Evolutionary conservation across 2,329 filamentous ascomycete genomes (phyloP), one percentile per base, ranked within the genome.

Genomic region (Tolypocladium guangdongense): DNA sequence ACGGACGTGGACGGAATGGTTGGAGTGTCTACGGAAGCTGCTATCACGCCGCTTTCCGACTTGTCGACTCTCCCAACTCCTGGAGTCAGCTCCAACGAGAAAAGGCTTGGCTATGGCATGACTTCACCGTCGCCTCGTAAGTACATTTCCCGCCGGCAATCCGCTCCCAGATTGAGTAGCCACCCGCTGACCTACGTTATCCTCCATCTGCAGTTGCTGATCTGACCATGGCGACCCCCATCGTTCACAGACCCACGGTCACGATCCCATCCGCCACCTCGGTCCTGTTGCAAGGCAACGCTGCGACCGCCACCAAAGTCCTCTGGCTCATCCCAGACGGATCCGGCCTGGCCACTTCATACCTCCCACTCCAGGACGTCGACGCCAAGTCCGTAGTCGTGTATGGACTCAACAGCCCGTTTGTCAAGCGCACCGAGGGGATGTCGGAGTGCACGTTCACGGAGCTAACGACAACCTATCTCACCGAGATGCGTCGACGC

Each of bases 241-340:
- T 50, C 22, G 24, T 22, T 6, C 35, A 43, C 5, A 38, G 27
- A 11, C 60, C 60, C 4, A 54, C 58, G 18, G 60, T 59, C 16
- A 60, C 57, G n/a, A 46, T 7, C 4, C 22, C 33, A 7, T 5
- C 33, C 1, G 33, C 33, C 33, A 35, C 33, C 12, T 64, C 62
- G 1, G 49, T 62, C 11, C 27, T 64, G 1, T 56, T 65, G 4
- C 60, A 61, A 38, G 59, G 60, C 4, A 55, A 54, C n/a, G 36
- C 50, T 2, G 52, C 36, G 14, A 52, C 57, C 0, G 58, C 57
- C 8, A 52, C 20, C 0, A 46, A 50, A 2, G 56, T 50, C 18
- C 24, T 66, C 2, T 65, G 63, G 43, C 54, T 66, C 33, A 58
- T 66, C n/a, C 63, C 64, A 6, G 64, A 66, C 30, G 63, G 64